phyloP scores from a whole-genome alignment of 2,329 filamentous ascomycete genomes.

The Fusarium coicis region DNA sequence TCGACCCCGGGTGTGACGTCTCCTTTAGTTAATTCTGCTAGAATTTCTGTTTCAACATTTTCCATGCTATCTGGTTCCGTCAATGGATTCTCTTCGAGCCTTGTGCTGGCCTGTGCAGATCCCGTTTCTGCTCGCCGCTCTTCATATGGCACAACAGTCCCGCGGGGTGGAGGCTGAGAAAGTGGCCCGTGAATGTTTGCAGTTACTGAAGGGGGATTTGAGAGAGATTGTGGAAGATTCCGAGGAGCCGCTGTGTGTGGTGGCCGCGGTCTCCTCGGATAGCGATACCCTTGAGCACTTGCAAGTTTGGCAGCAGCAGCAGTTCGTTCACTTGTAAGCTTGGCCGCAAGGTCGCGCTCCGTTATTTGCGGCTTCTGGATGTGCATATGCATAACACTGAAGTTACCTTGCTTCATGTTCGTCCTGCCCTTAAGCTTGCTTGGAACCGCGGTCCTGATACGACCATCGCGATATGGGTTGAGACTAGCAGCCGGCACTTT shows the following conservation, averaged over 20 bases:
- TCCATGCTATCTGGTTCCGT: neutral
- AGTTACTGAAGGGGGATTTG: constrained; percentile 1
- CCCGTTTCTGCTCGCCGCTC: neutral
- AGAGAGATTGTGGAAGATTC: neutral
- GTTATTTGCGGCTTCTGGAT: constrained; percentile 58
- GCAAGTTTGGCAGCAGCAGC: constrained; percentile 62
- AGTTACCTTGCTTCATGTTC: constrained; percentile 67
- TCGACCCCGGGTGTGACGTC: neutral
- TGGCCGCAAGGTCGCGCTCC: constrained; percentile 64
- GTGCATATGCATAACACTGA: constrained; percentile 72
- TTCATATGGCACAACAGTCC: neutral
- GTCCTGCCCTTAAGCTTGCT: constrained; percentile 71
- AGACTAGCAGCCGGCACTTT: constrained; percentile 19
- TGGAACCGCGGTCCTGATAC: constrained; percentile 65
- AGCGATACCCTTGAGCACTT: constrained; percentile 64
- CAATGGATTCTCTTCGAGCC: constrained; percentile 12
- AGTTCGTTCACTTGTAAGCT: constrained; percentile 71
- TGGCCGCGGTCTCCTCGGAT: constrained; percentile 57
- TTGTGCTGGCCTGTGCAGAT: neutral
- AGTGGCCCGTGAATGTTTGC: neutral
- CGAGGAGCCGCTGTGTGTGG: constrained; percentile 39
- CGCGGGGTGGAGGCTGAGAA: constrained; percentile 1
- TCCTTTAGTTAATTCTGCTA: neutral
- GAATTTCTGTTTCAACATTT: neutral
- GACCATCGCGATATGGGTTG: constrained; percentile 45